Evolutionary conservation across 2,329 filamentous ascomycete genomes (phyloP).

Genomic region (Pseudocercospora ulei): DNA sequence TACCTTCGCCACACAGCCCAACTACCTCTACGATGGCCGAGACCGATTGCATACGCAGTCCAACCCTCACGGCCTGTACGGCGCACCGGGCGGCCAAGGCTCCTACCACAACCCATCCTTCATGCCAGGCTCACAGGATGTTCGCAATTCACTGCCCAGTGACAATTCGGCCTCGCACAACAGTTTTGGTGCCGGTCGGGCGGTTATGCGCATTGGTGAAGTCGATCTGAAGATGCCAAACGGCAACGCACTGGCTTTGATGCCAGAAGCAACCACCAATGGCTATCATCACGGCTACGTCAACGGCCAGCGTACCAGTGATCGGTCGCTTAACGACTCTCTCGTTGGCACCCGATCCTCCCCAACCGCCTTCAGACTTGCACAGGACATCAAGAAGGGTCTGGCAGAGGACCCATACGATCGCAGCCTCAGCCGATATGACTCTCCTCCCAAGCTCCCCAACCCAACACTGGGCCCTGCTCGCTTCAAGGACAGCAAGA

Average conservation of each 20-base stretch:
- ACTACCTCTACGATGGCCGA: neutral
- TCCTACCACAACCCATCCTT: neutral
- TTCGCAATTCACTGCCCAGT: too few species aligned
- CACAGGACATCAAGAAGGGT: slow-evolving; percentile 16
- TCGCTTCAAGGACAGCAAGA: slow-evolving; percentile 22
- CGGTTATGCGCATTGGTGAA: slow-evolving; percentile 8
- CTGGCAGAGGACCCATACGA: slow-evolving; percentile 20
- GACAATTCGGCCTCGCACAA: neutral
- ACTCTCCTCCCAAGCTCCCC: slow-evolving; percentile 9
- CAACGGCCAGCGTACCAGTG: slow-evolving; percentile 1
- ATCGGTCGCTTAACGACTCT: slow-evolving; percentile 3
- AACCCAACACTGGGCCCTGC: slow-evolving; percentile 23
- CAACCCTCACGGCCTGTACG: neutral
- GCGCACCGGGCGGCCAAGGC: neutral
- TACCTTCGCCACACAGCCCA: slow-evolving; percentile 13
- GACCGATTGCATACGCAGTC: neutral
- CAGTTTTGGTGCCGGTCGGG: slow-evolving; percentile 2
- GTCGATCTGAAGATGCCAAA: slow-evolving; percentile 1
- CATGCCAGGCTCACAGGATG: too few species aligned
- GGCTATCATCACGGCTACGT: neutral
- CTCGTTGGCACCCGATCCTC: neutral
- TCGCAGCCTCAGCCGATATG: slow-evolving; percentile 14
- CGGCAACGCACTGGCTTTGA: neutral
- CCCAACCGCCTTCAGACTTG: slow-evolving; percentile 10
- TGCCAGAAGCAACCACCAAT: neutral